Evolutionary conservation across 129 eudicot genomes (phyloP).

Genomic region (Chrysanthemum lavandulifolium): DNA sequence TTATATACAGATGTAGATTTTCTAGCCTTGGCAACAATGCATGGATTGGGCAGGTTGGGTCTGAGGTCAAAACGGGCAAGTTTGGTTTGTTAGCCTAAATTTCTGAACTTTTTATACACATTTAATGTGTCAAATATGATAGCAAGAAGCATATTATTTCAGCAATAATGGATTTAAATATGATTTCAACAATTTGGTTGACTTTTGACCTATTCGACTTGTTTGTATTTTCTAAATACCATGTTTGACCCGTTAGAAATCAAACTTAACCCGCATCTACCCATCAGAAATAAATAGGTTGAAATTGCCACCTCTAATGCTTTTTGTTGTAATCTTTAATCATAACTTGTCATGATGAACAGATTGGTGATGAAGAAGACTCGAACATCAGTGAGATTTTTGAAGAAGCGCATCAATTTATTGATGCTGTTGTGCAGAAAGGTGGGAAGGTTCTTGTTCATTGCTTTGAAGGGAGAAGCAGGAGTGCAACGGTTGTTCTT

Average conservation of each 20-base stretch:
- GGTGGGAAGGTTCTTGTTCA: constrained; percentile 96
- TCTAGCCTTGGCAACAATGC: not conserved
- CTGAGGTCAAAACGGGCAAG: not conserved
- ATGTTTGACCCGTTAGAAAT: not conserved
- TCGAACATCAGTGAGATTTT: constrained; percentile 72
- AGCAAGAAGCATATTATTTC: not conserved
- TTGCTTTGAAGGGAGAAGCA: constrained; percentile 98
- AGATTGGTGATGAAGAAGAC: constrained; percentile 87
- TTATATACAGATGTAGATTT: not conserved
- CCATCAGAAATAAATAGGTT: not conserved
- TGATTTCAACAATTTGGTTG: not conserved
- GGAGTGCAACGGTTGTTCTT: constrained; percentile 92
- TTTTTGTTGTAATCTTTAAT: not conserved
- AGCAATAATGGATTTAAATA: not conserved
- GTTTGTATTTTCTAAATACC: not conserved
- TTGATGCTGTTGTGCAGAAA: constrained; percentile 65
- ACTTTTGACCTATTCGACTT: not conserved
- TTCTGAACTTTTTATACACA: not conserved
- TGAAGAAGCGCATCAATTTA: constrained; percentile 76
- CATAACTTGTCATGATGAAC: constrained; percentile 26
- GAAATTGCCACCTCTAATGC: not conserved
- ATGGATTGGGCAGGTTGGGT: not conserved
- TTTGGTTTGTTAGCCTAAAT: not conserved
- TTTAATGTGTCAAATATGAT: not conserved
- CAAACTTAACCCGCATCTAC: not conserved